Base-by-base conservation (phyloP, 768 basidiomycete genomes). In the Boletus patriciae region DNA sequence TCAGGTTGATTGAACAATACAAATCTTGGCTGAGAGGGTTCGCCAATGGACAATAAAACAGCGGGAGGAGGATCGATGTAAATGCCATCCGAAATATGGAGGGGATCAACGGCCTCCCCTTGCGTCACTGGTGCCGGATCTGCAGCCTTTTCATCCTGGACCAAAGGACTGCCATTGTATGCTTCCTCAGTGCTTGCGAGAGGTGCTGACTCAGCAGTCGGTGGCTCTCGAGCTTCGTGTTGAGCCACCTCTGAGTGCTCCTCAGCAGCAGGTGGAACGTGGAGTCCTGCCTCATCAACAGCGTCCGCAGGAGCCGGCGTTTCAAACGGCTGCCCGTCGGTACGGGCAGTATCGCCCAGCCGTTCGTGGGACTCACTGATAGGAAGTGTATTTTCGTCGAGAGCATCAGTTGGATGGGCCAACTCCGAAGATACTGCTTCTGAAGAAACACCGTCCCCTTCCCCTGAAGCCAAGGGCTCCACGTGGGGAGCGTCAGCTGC, bases 61-160 rank as follows among this genome's bases (percentile, higher is more conserved):
- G 86, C 78, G 13, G 88, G 88, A 27, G 88, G 88, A 29, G 86
- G 85, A 57, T 89, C 88, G 50, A 88, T 87, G 68, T 84, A 88
- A 45, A 87, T 83, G 29, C 82, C 88, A 64, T 84, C 83, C 25
- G 80, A 83, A 51, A 83, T 80, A 69, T 83, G 79, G 66, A 83
- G 82, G n/a, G 80, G 80, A 68, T 85, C 78, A 49, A 43, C 47
- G 2, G 43, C 38, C 43, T 61, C 66, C 44, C 51, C 62, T 47
- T 55, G 62, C 25, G 52, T 48, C 47, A 34, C 55, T 25, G 42
- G 27, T 31, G 16, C 52, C 21, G 57, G 61, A 18, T 62, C 67
- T n/a, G 27, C 44, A 31, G 31, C 44, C 13, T 58, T 63, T 43
- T 60, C 60, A 33, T 58, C 61, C 23, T 50, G 62, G 8, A 21